phyloP scores from a whole-genome alignment of 1,284 basidiomycete genomes.

The Boletellus sp. region DNA sequence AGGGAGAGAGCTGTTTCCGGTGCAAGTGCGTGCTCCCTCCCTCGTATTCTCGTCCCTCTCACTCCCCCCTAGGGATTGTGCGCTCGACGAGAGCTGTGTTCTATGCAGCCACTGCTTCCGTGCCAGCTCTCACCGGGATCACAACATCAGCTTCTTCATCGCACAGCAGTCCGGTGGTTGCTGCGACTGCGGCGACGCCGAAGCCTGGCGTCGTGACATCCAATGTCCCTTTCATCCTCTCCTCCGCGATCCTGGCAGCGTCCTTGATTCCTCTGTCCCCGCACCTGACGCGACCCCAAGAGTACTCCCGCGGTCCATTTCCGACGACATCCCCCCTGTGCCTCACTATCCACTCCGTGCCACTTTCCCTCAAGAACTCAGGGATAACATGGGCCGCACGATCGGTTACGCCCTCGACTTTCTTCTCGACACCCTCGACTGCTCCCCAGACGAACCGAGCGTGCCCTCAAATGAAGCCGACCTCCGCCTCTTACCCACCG shows the following conservation, averaged over 20 bases:
- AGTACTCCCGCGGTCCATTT: constrained; percentile 30
- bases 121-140: constrained; percentile 75
- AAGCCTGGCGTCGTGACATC: constrained; percentile 74
- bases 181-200: constrained; percentile 89
- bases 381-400: constrained; percentile 69
- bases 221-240: constrained; percentile 70
- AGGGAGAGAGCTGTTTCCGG: constrained; percentile 83
- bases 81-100: constrained; percentile 83
- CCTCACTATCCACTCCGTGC: constrained; percentile 56
- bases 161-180: constrained; percentile 88
- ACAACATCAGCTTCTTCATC: constrained; percentile 89
- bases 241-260: constrained; percentile 9
- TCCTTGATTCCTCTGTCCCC: constrained; percentile 9
- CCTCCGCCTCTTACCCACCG: constrained; percentile 67
- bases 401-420: constrained; percentile 81
- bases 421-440: constrained; percentile 81
- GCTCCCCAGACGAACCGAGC: constrained; percentile 75
- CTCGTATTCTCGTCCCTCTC: background rate
- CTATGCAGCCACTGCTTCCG: constrained; percentile 87
- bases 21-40: constrained; percentile 70
- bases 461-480: constrained; percentile 69
- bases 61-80: constrained; percentile 68
- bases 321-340: constrained; percentile 54
- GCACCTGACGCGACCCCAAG: constrained; percentile 35
- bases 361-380: constrained; percentile 59